Evolutionary conservation across 208 protist species (phyloP), one percentile per base, ranked within the genome.

Genomic region (Leishmania amazonensis): DNA sequence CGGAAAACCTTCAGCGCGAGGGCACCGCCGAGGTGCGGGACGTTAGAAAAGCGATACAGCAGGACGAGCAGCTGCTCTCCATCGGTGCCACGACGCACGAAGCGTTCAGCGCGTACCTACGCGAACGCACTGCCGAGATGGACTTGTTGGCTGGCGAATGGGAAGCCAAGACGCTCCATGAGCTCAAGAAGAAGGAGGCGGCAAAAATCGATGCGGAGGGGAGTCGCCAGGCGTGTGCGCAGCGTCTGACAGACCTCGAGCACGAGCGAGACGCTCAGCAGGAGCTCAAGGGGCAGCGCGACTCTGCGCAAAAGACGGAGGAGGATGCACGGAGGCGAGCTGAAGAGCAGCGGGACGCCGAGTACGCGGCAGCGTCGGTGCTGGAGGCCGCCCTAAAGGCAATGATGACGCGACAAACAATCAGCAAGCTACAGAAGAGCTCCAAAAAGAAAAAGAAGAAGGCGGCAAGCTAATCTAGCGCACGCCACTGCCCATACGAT

Each of bases 191-290:
- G 73, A 88, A 89, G 54, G 94, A 97, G 82, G 86, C 85, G 78
- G 80, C 81, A 31, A 96, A 96, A 78, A 93, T 98, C 51, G 94
- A 97, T 65, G 85, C 86, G 35, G 94, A 97, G 85, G 89, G 96
- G 81, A 93, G 86, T 79, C 92, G 93, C 4, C 89, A 97, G 78
- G 73, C 89, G 64, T 96, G 88, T 60, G 89, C 93, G 21, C 94
- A 97, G 57, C 89, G 91, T 38, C 88, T 97, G 17, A 71, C 85
- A 9, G 90, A 93, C 74, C 85, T 87, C 3, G 78, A 91, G 74
- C 81, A 94, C 65, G 90, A 94, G 64, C 87, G 88, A 58, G 83
- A 89, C 19, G 60, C 77, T 7, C 89, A 95, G 70, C 31, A 88
- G 68, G 85, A 89, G 81, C 84, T 91, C 31, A 88, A 96, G 83